Evolutionary conservation across 768 basidiomycete species (phyloP).

Genomic region (Daedalea quercina): DNA sequence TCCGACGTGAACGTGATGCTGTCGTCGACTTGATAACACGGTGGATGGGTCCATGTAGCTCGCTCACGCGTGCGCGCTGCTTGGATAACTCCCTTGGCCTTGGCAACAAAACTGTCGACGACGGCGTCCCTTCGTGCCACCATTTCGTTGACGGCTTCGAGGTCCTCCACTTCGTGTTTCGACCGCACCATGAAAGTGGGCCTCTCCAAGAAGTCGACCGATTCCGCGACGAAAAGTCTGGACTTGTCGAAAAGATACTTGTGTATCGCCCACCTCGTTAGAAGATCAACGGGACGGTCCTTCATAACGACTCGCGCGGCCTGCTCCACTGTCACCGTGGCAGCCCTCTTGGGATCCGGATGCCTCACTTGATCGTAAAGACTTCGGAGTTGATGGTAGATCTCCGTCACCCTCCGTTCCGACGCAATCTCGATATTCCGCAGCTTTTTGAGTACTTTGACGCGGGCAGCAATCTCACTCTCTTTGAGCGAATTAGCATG

Average conservation of each 20-base stretch:
- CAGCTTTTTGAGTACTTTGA: slow-evolving; percentile 55
- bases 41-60: slow-evolving; percentile 26
- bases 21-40: slow-evolving; percentile 22
- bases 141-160: slow-evolving; percentile 45
- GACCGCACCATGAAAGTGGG: slow-evolving; percentile 64
- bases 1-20: slow-evolving; percentile 39
- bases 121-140: slow-evolving; percentile 31
- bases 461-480: slow-evolving; percentile 47
- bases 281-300: slow-evolving; percentile 21
- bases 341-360: slow-evolving; percentile 45
- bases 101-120: slow-evolving; percentile 43
- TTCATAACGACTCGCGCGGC: slow-evolving; percentile 33
- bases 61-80: slow-evolving; percentile 23
- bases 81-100: slow-evolving; percentile 37
- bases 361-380: slow-evolving; percentile 41
- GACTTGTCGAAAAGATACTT: slow-evolving; percentile 53
- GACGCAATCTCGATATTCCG: slow-evolving; percentile 44
- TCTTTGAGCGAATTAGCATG: slow-evolving; percentile 16
- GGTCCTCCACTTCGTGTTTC: slow-evolving; percentile 41
- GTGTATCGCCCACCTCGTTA: slow-evolving; percentile 50
- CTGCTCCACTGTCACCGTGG: slow-evolving; percentile 44
- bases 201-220: slow-evolving; percentile 35
- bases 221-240: slow-evolving; percentile 45
- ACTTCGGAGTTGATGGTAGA: slow-evolving; percentile 13
- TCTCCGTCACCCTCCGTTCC: slow-evolving; percentile 29